Evolutionary conservation across 768 basidiomycete genomes (phyloP), one percentile per base, ranked within the genome.

Genomic region (Kwoniella dendrophila): DNA sequence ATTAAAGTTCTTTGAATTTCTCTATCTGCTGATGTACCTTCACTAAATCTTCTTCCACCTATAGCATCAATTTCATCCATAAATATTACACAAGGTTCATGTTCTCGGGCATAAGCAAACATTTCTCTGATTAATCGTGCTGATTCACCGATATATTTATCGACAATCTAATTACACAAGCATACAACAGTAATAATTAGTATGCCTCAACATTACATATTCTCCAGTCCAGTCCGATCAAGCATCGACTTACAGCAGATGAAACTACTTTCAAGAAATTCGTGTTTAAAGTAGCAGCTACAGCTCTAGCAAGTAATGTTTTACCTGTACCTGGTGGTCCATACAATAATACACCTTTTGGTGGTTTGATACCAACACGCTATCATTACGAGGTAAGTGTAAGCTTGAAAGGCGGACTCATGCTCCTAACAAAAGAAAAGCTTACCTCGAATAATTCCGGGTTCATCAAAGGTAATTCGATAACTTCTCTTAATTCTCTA

Each of bases 251-350:
- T 70, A 99, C 97, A 16, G 96, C 96, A 24, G 92, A 96, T 2
- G 93, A 94, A 50, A 98, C 96, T 55, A 99, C 95, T 80, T 98
- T 98, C 49, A 98, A 85, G 83, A 99, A 98, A 78, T 98, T 97
- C 58, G 94, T 97, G 70, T 90, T 85, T 27, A 95, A 84, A 2
- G 90, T 95, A 18, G 92, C 92, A n/a, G 95, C 95, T 10, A 95
- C 92, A 0, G 95, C 95, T 63, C 93, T 84, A 2, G 95, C 95
- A 20, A 97, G 85, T 3, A 97, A 85, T 0, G 94, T 98, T 82
- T 98, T 98, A 18, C 77, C 76, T 69, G 95, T 97, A 57, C 94
- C 94, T 0, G 94, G 94, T 22, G 95, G 95, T 0, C 95, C 95
- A 70, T 96, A 97, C 11, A 98, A 84, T 34, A 98, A 85, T 7